Conservation (phyloP, 208 protist species). For the Crithidia expoeki region DNA sequence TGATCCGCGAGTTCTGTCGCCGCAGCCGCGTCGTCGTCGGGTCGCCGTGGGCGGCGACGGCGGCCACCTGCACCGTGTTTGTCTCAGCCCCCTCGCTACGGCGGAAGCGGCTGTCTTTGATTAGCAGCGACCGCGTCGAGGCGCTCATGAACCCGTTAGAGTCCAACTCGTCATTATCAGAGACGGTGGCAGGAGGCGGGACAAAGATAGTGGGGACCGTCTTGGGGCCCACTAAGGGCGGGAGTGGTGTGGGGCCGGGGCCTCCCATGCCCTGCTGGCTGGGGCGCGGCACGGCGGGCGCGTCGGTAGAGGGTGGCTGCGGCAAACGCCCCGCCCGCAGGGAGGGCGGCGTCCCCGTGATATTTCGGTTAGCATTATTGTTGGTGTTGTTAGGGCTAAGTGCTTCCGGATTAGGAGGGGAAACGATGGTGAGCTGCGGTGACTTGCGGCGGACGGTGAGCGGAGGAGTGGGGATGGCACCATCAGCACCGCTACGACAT, state of each 20-base stretch:
- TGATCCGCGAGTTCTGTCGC: constrained; percentile 29
- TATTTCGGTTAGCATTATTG: neutral
- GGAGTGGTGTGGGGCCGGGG: neutral
- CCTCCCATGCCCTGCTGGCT: neutral
- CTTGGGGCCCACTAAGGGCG: neutral
- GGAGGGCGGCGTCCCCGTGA: constrained; percentile 2
- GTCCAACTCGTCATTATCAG: constrained; percentile 1
- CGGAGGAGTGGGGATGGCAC: neutral
- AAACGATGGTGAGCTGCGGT: neutral
- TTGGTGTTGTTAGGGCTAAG: neutral
- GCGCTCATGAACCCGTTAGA: neutral
- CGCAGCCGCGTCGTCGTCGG: constrained; percentile 18
- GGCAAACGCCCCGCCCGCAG: neutral
- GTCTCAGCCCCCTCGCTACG: neutral
- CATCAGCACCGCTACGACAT: too few species aligned
- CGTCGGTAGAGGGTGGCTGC: neutral
- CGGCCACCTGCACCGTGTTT: neutral
- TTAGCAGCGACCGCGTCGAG: constrained; percentile 29
- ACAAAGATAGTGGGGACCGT: constrained; percentile 2
- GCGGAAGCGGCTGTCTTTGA: constrained; percentile 40
- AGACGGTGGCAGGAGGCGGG: neutral
- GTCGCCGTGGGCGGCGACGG: neutral
- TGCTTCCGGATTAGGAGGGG: neutral
- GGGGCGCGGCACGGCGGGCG: constrained; percentile 2
- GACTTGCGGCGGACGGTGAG: neutral